These are phyloP conservation scores for Kwoniella shivajii DNA, from an alignment of 1,284 basidiomycete species.

Conservation along the genomic window DNA sequence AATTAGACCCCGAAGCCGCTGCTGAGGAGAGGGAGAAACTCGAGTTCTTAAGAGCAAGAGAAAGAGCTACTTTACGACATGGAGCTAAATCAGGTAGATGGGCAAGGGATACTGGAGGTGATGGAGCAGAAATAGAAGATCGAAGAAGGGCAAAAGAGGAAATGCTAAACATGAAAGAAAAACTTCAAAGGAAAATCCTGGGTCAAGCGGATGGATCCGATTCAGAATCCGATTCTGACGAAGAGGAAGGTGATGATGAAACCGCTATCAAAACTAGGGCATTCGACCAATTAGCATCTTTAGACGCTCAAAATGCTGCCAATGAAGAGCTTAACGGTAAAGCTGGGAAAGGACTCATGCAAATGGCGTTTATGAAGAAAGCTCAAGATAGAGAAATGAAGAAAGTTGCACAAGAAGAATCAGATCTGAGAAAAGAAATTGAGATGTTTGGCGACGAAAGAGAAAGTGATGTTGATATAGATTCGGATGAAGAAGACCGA, in stretches of 20 bases:
- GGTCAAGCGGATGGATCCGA: conserved; percentile 56
- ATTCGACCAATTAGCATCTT: conserved; percentile 69
- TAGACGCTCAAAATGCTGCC: conserved; percentile 55
- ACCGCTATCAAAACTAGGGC: conserved; percentile 64
- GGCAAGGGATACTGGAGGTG: conserved; percentile 39
- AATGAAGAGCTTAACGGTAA: conserved; percentile 35
- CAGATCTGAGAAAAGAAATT: conserved; percentile 72
- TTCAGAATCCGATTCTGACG: conserved; percentile 55
- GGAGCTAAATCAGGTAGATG: conserved; percentile 68
- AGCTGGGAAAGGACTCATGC: conserved; percentile 69
- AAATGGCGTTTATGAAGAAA: conserved; percentile 96
- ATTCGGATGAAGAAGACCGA: conserved; percentile 53
- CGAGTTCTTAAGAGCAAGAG: conserved; percentile 76
- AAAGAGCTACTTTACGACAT: conserved; percentile 82
- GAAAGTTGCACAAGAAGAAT: conserved; percentile 64
- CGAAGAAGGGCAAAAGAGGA: conserved; percentile 44
- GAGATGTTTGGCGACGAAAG: conserved; percentile 52
- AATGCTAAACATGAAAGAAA: conserved; percentile 72
- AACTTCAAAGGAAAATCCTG: conserved; percentile 72
- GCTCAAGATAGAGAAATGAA: conserved; percentile 70
- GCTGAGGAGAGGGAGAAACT: conserved; percentile 65
- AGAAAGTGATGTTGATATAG: conserved; percentile 58
- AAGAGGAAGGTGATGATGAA: conserved; percentile 60
- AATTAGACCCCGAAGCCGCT: conserved; percentile 60
- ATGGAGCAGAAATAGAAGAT: conserved; percentile 41